Evolutionary conservation across 2,329 filamentous ascomycete species (phyloP), one percentile per base, ranked within the genome.

Genomic region (Cercospora zeina): DNA sequence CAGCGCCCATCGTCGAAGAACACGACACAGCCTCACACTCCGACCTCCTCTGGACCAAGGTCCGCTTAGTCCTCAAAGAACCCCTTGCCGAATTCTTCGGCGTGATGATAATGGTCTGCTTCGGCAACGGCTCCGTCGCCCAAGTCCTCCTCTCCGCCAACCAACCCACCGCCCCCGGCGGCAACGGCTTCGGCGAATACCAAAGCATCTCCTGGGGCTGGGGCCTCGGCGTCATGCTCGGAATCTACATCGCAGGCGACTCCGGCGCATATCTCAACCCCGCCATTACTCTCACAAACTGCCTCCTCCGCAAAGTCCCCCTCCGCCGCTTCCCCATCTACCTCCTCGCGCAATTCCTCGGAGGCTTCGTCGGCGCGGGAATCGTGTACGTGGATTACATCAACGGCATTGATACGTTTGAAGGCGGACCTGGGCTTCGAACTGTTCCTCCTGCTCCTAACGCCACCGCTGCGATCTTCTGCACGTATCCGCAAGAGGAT

Each of bases 301-400:
- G 88, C 70, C 75, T 91, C 53, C 89, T 83, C 73, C 85, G 88
- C 58, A 83, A 84, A 58, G 82, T 89, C 30, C 87, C 88, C 5
- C 90, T 87, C 85, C 81, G 84, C 49, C 85, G 88, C 39, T 85
- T 90, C 65, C 88, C 87, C 1, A 74, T 87, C n/a, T 91, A 91
- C 74, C 78, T 84, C 37, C 59, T 87, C 1, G 84, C 87, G 0
- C 88, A 91, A 71, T 68, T 87, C 4, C 80, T 91, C 0, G 89
- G 89, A 2, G 88, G 84, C 42, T 89, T 90, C 77, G 76, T 79
- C 1, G 89, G 82, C 14, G 74, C 78, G 0, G 77, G 73, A 4
- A 73, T 80, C 27, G 74, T 79, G 1, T 80, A 79, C 59, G 76
- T 71, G 19, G 79, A 79, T 63, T 80, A 80, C 66, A 82, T 83